Evolutionary conservation across 1,139 yeast species (phyloP).

Genomic region (Hyphopichia fennica): DNA sequence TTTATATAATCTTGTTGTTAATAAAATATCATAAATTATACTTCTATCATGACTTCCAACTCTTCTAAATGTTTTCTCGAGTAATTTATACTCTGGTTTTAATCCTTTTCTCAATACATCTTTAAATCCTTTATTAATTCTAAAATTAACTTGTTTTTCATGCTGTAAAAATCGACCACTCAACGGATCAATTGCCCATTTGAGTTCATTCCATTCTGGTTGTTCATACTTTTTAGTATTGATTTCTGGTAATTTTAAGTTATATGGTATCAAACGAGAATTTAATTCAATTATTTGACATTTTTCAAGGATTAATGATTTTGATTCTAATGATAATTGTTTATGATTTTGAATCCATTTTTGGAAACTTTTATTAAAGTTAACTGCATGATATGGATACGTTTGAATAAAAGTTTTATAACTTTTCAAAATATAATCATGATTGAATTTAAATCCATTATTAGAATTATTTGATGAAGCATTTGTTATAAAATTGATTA

Average conservation of each 20-base stretch:
- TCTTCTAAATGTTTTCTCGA: slow-evolving; percentile 33
- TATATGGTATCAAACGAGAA: slow-evolving; percentile 34
- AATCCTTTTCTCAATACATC: slow-evolving; percentile 36
- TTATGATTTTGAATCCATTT: slow-evolving; percentile 20
- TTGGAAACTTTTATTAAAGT: slow-evolving; percentile 22
- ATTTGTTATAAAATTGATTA: slow-evolving; percentile 22
- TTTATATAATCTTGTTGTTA: slow-evolving; percentile 18
- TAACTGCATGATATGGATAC: slow-evolving; percentile 33
- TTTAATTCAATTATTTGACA: slow-evolving; percentile 23
- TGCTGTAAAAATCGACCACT: slow-evolving; percentile 13
- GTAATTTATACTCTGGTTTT: slow-evolving; percentile 31
- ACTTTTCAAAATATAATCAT: slow-evolving; percentile 22
- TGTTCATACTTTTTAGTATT: slow-evolving; percentile 16
- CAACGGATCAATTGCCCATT: slow-evolving; percentile 13
- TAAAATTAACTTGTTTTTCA: slow-evolving; percentile 29
- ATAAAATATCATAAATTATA: slow-evolving; percentile 21
- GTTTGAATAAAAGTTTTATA: slow-evolving; percentile 32
- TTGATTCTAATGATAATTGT: slow-evolving; percentile 7
- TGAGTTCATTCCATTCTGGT: slow-evolving; percentile 20
- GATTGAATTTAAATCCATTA: slow-evolving; percentile 15
- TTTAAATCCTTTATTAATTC: slow-evolving; percentile 35
- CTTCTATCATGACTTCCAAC: slow-evolving; percentile 20
- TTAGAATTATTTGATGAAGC: slow-evolving; percentile 12
- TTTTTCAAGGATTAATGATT: slow-evolving; percentile 8
- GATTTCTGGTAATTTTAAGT: slow-evolving; percentile 14